phyloP scores from a whole-genome alignment of 2,329 filamentous ascomycete species.

The Fusarium fracticaudum region DNA sequence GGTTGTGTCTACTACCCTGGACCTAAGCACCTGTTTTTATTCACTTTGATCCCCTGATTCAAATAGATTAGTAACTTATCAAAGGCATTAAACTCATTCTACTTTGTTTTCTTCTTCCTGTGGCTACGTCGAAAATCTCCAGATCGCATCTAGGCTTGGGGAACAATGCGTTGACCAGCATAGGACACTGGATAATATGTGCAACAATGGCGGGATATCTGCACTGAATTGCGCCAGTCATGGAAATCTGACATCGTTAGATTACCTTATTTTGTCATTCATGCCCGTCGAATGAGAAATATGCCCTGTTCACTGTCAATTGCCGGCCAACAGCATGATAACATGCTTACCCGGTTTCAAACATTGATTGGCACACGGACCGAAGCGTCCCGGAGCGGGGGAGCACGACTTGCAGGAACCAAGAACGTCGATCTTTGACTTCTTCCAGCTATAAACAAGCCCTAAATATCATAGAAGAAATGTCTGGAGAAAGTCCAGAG shows the following conservation, averaged over 20 bases:
- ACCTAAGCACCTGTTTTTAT: background rate
- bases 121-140: background rate
- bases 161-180: background rate
- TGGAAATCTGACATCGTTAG: background rate
- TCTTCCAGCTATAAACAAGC: background rate
- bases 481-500: slow-evolving; percentile 1
- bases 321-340: background rate
- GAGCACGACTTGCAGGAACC: background rate
- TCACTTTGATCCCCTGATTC: background rate
- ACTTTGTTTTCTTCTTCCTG: background rate
- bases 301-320: background rate
- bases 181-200: background rate
- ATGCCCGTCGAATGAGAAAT: background rate
- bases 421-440: background rate
- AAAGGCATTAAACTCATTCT: too few species aligned
- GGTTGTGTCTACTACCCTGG: background rate
- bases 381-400: slow-evolving; percentile 19
- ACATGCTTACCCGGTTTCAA: background rate
- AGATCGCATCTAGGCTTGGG: background rate
- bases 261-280: background rate
- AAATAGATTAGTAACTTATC: background rate
- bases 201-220: background rate
- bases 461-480: background rate
- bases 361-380: slow-evolving; percentile 4
- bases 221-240: background rate